Base-by-base conservation (phyloP, 306 rosid genomes). In the Cicer judaicum region DNA sequence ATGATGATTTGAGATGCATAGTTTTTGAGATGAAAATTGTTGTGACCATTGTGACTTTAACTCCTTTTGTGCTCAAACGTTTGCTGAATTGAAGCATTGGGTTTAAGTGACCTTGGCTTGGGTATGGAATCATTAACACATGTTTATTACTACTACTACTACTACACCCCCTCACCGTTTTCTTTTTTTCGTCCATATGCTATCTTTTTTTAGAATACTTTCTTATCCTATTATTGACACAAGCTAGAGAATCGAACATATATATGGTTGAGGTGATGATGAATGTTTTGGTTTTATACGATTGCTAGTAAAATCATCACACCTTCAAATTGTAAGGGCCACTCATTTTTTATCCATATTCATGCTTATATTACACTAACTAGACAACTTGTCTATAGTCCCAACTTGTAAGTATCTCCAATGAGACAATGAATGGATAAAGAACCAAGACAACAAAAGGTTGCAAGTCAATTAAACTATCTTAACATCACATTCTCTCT, bases 51-150 rank as follows among this genome's bases (percentile, higher is more conserved):
- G 97, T 89, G 21, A 68, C 52, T 36, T 24, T 80, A 1, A 83
- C 19, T 41, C 88, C 89, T 68, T 85, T 72, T 39, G 72, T 79
- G 72, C 74, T 69, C 40, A 89, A 73, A 0, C 67, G 36, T n/a
- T 85, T 87, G 82, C 78, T 75, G 55, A 89, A 79, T 59, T 89
- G 86, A 48, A 85, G 83, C 85, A 85, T 43, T 0, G 93, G 93
- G 29, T 89, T 89, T 46, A 87, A 16, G 83, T 87, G 91, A n/a
- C 91, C 93, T 64, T 89, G 93, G 21, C 84, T 68, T 72, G 93
- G 93, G 29, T 85, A 89, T 19, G 93, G 87, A 60, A 89, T 0
- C 56, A 54, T 57, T 75, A 89, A 61, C 5, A 85, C 80, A 71
- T 89, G 64, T 10, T 8, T 16, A 15, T 1, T 41, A 8, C 68